Evolutionary conservation across 345 rosid species (phyloP).

Genomic region (Limnanthes douglasii): DNA sequence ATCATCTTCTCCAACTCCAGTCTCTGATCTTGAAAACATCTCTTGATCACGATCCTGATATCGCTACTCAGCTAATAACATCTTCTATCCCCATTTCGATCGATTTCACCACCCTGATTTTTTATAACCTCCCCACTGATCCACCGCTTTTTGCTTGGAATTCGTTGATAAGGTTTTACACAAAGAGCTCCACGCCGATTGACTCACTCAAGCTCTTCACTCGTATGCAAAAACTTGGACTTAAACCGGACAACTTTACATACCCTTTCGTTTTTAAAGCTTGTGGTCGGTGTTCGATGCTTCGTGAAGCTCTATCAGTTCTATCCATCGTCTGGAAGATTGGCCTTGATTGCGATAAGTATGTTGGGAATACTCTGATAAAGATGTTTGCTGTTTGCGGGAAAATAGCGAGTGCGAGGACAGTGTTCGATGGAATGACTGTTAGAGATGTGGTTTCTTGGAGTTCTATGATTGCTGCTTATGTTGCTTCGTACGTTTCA

Average conservation of each 20-base stretch:
- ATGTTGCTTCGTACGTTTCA: constrained; percentile 16
- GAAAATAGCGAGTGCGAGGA: constrained; percentile 15
- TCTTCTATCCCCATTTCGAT: constrained; percentile 8
- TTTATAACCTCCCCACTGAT: constrained; percentile 6
- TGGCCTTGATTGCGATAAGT: constrained; percentile 13
- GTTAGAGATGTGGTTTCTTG: constrained; percentile 30
- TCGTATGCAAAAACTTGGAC: constrained; percentile 9
- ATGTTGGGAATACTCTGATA: constrained; percentile 14
- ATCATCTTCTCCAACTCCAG: constrained; percentile 14
- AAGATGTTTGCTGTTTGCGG: constrained; percentile 17
- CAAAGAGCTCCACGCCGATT: constrained; percentile 7
- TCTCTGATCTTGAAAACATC: constrained; percentile 13
- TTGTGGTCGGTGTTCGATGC: constrained; percentile 12
- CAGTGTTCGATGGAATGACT: constrained; percentile 21
- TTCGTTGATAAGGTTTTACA: constrained; percentile 9
- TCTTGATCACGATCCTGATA: constrained; percentile 2
- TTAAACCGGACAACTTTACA: constrained; percentile 11
- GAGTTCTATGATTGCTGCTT: constrained; percentile 40
- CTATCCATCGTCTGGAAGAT: constrained; percentile 11
- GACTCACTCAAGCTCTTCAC: constrained; percentile 11
- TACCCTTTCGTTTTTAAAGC: constrained; percentile 19
- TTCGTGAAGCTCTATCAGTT: constrained; percentile 7
- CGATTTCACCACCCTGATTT: constrained; percentile 8
- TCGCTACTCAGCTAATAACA: constrained; percentile 12
- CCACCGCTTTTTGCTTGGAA: constrained; percentile 17